phyloP scores from a whole-genome alignment of 75 land plant species.

The Chamaecyparis obtusa region DNA sequence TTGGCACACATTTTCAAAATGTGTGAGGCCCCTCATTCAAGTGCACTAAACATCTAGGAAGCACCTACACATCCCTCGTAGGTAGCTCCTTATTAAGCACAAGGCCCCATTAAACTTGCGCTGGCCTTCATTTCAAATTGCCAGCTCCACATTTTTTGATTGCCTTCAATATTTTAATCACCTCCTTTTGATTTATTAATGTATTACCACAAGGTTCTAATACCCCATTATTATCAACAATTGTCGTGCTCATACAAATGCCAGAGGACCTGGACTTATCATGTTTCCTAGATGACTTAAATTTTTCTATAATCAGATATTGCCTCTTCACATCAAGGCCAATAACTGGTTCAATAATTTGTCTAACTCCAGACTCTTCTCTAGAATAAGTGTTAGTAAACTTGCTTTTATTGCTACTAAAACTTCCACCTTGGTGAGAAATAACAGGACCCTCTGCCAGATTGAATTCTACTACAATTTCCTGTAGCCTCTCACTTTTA shows the following conservation, averaged over 20 bases:
- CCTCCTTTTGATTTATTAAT: too few species aligned
- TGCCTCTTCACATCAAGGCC: background rate
- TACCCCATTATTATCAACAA: background rate
- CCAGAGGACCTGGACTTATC: background rate
- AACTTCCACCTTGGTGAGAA: background rate
- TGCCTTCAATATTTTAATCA: too few species aligned
- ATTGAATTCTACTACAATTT: background rate
- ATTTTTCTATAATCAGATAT: slow-evolving; percentile 2
- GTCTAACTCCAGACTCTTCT: background rate
- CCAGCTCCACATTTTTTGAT: too few species aligned
- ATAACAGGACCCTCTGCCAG: slow-evolving; percentile 1
- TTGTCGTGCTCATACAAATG: background rate
- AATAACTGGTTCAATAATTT: background rate
- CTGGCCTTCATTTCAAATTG: too few species aligned
- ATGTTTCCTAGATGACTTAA: background rate
- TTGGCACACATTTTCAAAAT: too few species aligned
- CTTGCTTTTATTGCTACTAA: background rate
- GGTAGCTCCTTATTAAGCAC: too few species aligned
- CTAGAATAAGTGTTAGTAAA: background rate
- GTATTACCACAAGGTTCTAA: background rate
- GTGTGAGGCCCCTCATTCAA: too few species aligned
- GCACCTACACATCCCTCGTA: too few species aligned
- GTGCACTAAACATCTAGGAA: too few species aligned
- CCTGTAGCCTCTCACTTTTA: background rate
- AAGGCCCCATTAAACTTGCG: too few species aligned